Conservation (phyloP, 2,329 filamentous ascomycete species). For the Cytospora paraplurivora region DNA sequence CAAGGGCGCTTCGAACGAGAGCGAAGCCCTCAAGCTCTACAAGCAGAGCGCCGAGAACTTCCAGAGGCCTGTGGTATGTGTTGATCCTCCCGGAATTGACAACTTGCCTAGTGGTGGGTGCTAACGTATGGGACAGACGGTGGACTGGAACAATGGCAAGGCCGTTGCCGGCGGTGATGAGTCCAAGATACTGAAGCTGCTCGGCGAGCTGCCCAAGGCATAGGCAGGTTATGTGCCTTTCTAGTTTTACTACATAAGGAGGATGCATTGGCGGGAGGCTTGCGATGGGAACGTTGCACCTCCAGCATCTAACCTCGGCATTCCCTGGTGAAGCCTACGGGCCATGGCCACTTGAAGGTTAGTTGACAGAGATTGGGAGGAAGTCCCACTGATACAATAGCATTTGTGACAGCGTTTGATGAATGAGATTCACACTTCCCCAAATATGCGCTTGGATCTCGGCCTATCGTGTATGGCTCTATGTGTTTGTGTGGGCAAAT, state of each 20-base stretch:
- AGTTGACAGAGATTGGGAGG: not conserved
- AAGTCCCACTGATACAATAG: not conserved
- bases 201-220: slow-evolving; percentile 55
- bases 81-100: slow-evolving; percentile 13
- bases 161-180: slow-evolving; percentile 77
- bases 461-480: not conserved
- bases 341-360: not conserved
- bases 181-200: slow-evolving; percentile 84
- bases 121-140: slow-evolving; percentile 51
- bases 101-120: not conserved
- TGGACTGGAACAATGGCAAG: slow-evolving; percentile 93
- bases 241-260: not conserved
- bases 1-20: slow-evolving; percentile 70
- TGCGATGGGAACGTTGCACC: not conserved
- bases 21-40: slow-evolving; percentile 78
- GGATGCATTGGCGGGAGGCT: not conserved
- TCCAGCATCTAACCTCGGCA: not conserved
- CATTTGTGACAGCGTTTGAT: slow-evolving; percentile 3
- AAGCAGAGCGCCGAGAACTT: slow-evolving; percentile 71
- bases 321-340: not conserved
- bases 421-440: slow-evolving; percentile 21
- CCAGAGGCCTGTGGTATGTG: slow-evolving; percentile 73
- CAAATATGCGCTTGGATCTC: not conserved
- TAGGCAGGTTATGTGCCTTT: slow-evolving; percentile 4
- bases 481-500: not conserved